Evolutionary conservation across 2,329 filamentous ascomycete genomes (phyloP).

Genomic region (Bipolaris victoriae): DNA sequence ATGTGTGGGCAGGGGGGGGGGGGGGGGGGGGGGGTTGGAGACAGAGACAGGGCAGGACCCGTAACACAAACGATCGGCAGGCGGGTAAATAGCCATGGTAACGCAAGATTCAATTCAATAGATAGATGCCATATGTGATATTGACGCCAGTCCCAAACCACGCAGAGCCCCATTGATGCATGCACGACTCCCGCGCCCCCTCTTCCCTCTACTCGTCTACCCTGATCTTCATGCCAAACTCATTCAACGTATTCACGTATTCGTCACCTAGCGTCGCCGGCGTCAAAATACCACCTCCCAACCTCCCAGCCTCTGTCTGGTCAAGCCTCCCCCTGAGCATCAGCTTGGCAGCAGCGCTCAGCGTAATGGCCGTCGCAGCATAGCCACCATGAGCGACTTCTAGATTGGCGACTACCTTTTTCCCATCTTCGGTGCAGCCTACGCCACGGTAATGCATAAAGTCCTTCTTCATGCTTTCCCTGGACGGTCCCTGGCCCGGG

Average conservation of each 20-base stretch:
- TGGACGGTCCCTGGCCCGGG: constrained; percentile 43
- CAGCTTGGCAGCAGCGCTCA: constrained; percentile 69
- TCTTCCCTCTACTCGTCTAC: constrained; percentile 20
- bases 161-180: neutral
- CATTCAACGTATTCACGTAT: constrained; percentile 67
- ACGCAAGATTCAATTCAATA: too few relatives aligned
- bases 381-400: constrained; percentile 69
- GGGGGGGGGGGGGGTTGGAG: too few relatives aligned
- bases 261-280: constrained; percentile 72
- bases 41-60: too few relatives aligned
- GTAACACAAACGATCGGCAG: too few relatives aligned
- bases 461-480: constrained; percentile 63
- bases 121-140: too few relatives aligned
- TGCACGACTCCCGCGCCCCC: neutral
- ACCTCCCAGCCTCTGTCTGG: constrained; percentile 57
- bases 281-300: constrained; percentile 73
- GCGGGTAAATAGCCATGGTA: too few relatives aligned
- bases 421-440: constrained; percentile 60
- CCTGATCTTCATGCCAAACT: constrained; percentile 65
- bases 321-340: constrained; percentile 64
- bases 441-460: constrained; percentile 68
- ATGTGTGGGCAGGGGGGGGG: too few relatives aligned
- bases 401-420: constrained; percentile 62
- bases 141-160: neutral
- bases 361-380: constrained; percentile 67